A percentile compares a stretch with the other conserved stretches of the same genome.
Conservation (phyloP, 1,139 yeast genomes). For the Taphrina populina region DNA sequence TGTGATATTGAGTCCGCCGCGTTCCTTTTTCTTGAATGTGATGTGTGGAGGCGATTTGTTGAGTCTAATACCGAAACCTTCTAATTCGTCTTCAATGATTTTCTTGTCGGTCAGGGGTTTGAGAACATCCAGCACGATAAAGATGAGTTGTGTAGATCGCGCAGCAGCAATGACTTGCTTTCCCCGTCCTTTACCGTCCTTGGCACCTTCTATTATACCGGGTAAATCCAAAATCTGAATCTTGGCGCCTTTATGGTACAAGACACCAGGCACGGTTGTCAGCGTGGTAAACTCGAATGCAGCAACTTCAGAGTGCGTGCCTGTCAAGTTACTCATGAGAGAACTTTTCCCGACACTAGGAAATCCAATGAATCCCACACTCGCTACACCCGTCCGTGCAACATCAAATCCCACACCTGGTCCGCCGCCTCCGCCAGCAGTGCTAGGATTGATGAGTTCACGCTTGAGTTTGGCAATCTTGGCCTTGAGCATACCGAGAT, state of each 20-base stretch:
- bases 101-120: conserved; percentile 92
- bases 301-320: conserved; percentile 95
- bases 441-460: conserved; percentile 77
- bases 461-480: conserved; percentile 91
- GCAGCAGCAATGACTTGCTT: conserved; percentile 98
- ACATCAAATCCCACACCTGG: conserved; percentile 93
- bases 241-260: conserved; percentile 93
- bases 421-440: conserved; percentile 83
- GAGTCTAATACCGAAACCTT: conserved; percentile 94
- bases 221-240: conserved; percentile 97
- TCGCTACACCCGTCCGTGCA: conserved; percentile 94
- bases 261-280: conserved; percentile 96
- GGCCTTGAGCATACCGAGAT: conserved; percentile 94
- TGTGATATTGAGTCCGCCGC: conserved; percentile 92
- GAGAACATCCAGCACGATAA: conserved; percentile 91
- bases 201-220: conserved; percentile 98
- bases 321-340: conserved; percentile 78
- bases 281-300: conserved; percentile 69
- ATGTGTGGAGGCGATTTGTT: conserved; percentile 89
- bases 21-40: conserved; percentile 83
- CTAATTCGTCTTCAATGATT: conserved; percentile 89
- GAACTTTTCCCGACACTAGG: conserved; percentile 97
- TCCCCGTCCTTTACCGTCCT: conserved; percentile 99
- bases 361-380: conserved; percentile 95
- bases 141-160: conserved; percentile 86